phyloP scores from a whole-genome alignment of 371 early-diverging fungal species.

The Rhizopus sp. region DNA sequence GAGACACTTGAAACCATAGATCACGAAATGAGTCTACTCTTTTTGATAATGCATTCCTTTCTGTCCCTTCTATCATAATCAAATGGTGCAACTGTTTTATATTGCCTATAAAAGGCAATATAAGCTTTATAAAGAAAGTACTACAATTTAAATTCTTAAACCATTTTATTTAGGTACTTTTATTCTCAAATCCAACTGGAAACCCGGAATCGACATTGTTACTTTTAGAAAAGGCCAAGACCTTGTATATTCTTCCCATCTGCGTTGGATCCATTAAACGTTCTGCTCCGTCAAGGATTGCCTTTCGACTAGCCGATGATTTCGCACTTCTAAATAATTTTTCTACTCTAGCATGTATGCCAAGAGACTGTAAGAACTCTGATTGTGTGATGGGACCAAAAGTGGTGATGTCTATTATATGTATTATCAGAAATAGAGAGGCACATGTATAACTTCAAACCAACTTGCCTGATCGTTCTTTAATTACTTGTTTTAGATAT shows the following conservation, averaged over 20 bases:
- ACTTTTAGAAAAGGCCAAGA: slow-evolving; percentile 65
- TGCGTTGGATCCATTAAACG: slow-evolving; percentile 71
- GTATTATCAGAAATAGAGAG: background rate
- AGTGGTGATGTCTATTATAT: slow-evolving; percentile 22
- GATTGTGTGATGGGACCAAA: slow-evolving; percentile 88
- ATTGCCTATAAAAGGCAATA: slow-evolving; percentile 6
- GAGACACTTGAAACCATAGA: background rate
- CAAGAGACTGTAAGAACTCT: slow-evolving; percentile 79
- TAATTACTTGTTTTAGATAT: slow-evolving; percentile 65
- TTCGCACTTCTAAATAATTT: slow-evolving; percentile 68
- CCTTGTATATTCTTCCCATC: slow-evolving; percentile 85
- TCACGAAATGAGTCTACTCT: background rate
- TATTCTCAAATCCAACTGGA: slow-evolving; percentile 20
- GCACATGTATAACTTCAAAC: background rate
- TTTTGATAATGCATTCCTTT: background rate
- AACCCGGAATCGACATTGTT: background rate
- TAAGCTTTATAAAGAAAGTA: slow-evolving; percentile 3
- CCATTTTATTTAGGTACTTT: background rate
- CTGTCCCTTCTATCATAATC: background rate
- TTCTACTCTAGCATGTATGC: slow-evolving; percentile 79
- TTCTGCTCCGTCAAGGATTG: slow-evolving; percentile 70
- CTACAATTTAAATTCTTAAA: background rate
- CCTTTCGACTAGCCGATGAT: slow-evolving; percentile 50
- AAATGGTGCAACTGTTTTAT: background rate
- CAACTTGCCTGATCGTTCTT: slow-evolving; percentile 40